A percentile compares a stretch with the other conserved stretches of the same genome.
phyloP scores from a whole-genome alignment of 1,284 basidiomycete species.

The Ustilago cynodontis region DNA sequence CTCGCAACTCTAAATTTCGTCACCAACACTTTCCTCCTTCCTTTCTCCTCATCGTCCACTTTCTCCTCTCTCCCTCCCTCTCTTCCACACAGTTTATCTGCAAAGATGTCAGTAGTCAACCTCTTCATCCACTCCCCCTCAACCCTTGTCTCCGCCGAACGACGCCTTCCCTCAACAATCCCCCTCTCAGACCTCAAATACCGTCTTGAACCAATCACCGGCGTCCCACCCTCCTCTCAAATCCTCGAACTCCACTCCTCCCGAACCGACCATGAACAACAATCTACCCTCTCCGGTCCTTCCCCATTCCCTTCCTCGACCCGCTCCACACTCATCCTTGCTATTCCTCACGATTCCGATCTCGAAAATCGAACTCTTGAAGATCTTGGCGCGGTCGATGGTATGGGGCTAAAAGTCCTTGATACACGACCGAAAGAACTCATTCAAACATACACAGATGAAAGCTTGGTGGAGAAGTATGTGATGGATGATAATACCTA shows the following conservation, averaged over 20 bases:
- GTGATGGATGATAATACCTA: slow-evolving; percentile 88
- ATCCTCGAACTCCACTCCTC: slow-evolving; percentile 74
- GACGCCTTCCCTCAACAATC: slow-evolving; percentile 50
- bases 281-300: slow-evolving; percentile 33
- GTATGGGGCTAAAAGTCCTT: slow-evolving; percentile 80
- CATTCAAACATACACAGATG: slow-evolving; percentile 84
- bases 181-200: slow-evolving; percentile 73
- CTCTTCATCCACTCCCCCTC: slow-evolving; percentile 61
- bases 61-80: background rate
- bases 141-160: slow-evolving; percentile 55
- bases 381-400: slow-evolving; percentile 79
- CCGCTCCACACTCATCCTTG: slow-evolving; percentile 73
- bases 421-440: slow-evolving; percentile 71
- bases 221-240: slow-evolving; percentile 75
- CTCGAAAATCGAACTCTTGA: slow-evolving; percentile 80
- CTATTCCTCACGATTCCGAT: slow-evolving; percentile 73
- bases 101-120: slow-evolving; percentile 55
- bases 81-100: no score
- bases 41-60: no score
- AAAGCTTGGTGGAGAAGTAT: slow-evolving; percentile 90
- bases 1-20: background rate
- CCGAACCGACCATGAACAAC: slow-evolving; percentile 53
- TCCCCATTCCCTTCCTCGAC: slow-evolving; percentile 22
- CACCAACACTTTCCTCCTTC: background rate
- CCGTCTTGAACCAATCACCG: slow-evolving; percentile 91